Base-by-base conservation (phyloP, 345 rosid genomes). In the Stellera chamaejasme region DNA sequence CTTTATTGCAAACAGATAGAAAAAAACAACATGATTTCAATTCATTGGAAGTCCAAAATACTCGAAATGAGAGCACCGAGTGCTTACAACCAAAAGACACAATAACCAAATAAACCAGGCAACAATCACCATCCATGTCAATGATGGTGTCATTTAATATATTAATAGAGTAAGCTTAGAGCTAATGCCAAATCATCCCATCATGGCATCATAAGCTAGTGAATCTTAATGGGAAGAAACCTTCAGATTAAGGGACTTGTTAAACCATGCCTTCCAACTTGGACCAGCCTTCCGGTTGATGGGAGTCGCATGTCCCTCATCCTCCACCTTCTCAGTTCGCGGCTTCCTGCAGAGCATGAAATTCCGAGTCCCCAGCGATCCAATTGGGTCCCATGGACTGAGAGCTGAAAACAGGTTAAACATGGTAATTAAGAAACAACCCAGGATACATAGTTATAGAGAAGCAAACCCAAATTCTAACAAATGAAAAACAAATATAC, bases 271-370 rank as follows among this genome's bases (percentile, higher is more conserved):
- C 74, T 80, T 94, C 82, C 92, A 87, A 59, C 87, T 81, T 27
- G 94, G 82, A n/a, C 75, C 64, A 47, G 75, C 75, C 71, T 85
- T 84, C 51, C 82, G 78, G 48, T 69, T 16, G 45, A 77, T 65
- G 32, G 79, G 63, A 11, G 77, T 52, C 13, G 28, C 56, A 11
- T 90, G 36, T 51, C 55, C 64, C 27, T 43, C 71, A 58, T 65
- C 67, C 2, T 54, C 70, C 68, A 52, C 27, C 66, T 72, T 77
- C 77, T 72, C 76, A n/a, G 72, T 42, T 61, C 66, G 76, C 19
- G 90, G 87, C 77, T 85, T 87, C 88, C 76, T 83, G 92, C 93
- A 94, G 2, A 94, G 79, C 79, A 83, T 79, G 62, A 94, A 94
- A 67, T 87, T 90, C 32, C 97, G 79, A 8, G 76, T 68, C 12